A percentile compares a stretch with the other conserved stretches of the same genome.
phyloP scores from a whole-genome alignment of 768 basidiomycete species.

The Panaeolus cyanescens region DNA sequence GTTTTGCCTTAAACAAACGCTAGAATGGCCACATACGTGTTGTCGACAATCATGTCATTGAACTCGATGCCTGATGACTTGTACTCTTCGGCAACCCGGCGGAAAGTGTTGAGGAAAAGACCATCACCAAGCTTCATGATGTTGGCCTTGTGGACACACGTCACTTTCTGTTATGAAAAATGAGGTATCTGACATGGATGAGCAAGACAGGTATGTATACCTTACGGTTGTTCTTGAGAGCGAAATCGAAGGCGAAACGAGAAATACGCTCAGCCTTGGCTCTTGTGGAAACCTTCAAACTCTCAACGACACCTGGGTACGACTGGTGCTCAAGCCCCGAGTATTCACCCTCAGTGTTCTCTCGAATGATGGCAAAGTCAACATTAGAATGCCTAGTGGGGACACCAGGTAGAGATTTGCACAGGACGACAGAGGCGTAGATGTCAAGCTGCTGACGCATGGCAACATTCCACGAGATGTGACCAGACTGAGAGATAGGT shows the following conservation, averaged over 20 bases:
- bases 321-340: constrained; percentile 98
- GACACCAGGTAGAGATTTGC: constrained; percentile 96
- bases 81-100: constrained; percentile 95
- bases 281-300: constrained; percentile 94
- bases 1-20: constrained; percentile 4
- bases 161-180: constrained; percentile 78
- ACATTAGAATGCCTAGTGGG: constrained; percentile 96
- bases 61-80: constrained; percentile 86
- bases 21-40: constrained; percentile 62
- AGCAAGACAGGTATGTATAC: constrained; percentile 36
- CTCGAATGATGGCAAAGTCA: constrained; percentile 98
- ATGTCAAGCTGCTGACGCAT: constrained; percentile 99
- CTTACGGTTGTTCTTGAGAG: constrained; percentile 97
- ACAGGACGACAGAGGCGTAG: constrained; percentile 96
- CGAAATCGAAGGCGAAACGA: constrained; percentile 98
- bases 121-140: constrained; percentile 99
- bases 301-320: constrained; percentile 98
- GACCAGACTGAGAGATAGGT: constrained; percentile 92
- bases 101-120: constrained; percentile 98
- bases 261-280: constrained; percentile 96
- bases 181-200: background rate
- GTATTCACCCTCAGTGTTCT: constrained; percentile 99
- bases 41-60: constrained; percentile 99
- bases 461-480: constrained; percentile 99
- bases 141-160: constrained; percentile 99